A percentile compares a stretch with the other conserved stretches of the same genome.
Evolutionary conservation across 129 eudicot species (phyloP).

Genomic region (Saussurea involucrata): DNA sequence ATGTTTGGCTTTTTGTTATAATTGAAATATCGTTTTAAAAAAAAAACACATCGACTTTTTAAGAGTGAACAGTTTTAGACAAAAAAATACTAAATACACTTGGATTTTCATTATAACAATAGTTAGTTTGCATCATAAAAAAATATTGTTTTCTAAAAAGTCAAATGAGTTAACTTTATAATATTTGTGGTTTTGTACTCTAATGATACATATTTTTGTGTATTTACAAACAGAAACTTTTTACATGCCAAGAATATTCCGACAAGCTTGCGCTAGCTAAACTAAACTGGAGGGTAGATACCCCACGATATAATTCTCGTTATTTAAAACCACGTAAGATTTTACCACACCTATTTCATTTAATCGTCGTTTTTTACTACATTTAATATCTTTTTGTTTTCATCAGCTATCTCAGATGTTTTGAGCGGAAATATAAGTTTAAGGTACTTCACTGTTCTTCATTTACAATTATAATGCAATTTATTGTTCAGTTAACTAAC

Average conservation of each 20-base stretch:
- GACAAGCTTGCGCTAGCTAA: conserved; percentile 46
- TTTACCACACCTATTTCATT: neutral
- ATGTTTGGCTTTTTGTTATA: neutral
- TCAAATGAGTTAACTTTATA: neutral
- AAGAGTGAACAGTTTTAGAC: neutral
- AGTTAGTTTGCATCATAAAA: neutral
- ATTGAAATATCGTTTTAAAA: neutral
- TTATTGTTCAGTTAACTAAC: neutral
- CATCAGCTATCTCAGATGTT: conserved; percentile 21
- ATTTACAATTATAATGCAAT: neutral
- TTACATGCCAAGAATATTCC: conserved; percentile 48
- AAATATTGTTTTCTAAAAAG: too few relatives aligned
- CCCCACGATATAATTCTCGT: conserved; percentile 48
- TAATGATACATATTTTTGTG: neutral
- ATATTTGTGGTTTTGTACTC: neutral
- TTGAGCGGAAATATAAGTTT: conserved; percentile 11
- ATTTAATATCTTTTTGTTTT: neutral
- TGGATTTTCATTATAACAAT: neutral
- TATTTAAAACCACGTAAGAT: conserved; percentile 52
- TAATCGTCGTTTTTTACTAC: neutral
- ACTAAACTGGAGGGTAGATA: conserved; percentile 36
- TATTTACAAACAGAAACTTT: conserved; percentile 35
- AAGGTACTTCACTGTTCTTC: conserved; percentile 12
- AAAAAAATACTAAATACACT: neutral
- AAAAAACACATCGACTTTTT: too few relatives aligned